A percentile compares a stretch with the other conserved stretches of the same genome.
phyloP scores from a whole-genome alignment of 1,139 yeast genomes.

The Kodamaea anthophila region DNA sequence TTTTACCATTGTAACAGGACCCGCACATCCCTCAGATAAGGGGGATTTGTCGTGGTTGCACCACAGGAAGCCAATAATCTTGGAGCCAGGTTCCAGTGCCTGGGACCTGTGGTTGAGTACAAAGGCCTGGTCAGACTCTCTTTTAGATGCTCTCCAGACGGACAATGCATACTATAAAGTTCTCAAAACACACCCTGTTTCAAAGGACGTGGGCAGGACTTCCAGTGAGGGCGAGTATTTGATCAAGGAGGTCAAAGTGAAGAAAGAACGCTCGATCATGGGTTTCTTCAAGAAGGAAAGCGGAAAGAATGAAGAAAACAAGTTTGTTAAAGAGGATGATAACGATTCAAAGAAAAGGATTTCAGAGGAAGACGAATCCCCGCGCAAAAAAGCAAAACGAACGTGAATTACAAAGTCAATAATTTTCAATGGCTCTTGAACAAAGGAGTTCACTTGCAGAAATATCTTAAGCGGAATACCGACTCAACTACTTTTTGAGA shows the following conservation, averaged over 20 bases:
- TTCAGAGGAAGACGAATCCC: neutral
- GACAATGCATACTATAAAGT: conserved; percentile 26
- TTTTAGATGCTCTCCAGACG: conserved; percentile 35
- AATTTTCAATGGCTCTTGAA: too few species aligned
- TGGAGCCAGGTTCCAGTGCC: conserved; percentile 49
- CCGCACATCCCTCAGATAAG: conserved; percentile 43
- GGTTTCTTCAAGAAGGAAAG: conserved; percentile 19
- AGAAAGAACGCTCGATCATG: conserved; percentile 18
- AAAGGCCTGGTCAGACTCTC: conserved; percentile 29
- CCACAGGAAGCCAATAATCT: conserved; percentile 66
- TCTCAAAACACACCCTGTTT: conserved; percentile 48
- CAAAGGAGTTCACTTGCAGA: too few species aligned
- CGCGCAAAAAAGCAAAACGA: neutral
- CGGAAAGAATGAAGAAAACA: conserved; percentile 1
- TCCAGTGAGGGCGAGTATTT: conserved; percentile 11
- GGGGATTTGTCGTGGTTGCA: conserved; percentile 64
- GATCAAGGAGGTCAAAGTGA: conserved; percentile 13
- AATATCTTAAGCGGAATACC: too few species aligned
- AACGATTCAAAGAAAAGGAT: neutral
- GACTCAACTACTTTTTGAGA: too few species aligned
- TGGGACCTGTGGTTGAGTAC: conserved; percentile 65
- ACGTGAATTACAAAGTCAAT: neutral
- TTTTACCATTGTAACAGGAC: conserved; percentile 70
- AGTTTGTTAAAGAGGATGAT: neutral
- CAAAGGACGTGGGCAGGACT: conserved; percentile 60